A percentile compares a stretch with the other conserved stretches of the same genome.
These are phyloP conservation scores for Diaporthe sp. DNA, from an alignment of 2,329 filamentous ascomycete genomes.

Conservation along the genomic window DNA sequence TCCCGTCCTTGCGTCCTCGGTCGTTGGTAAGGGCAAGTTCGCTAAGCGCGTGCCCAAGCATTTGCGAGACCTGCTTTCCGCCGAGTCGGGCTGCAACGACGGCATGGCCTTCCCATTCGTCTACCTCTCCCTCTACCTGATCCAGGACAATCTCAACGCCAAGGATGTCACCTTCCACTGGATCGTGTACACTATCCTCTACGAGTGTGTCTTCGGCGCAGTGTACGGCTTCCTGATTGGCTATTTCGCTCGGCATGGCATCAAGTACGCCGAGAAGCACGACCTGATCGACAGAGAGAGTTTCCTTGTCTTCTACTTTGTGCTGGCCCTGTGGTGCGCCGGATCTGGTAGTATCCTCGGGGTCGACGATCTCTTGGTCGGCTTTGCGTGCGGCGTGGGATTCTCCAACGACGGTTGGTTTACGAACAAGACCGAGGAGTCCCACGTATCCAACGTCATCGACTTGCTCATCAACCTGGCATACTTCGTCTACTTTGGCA, in stretches of 20 bases:
- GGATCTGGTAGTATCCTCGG: constrained; percentile 92
- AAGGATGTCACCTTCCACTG: constrained; percentile 82
- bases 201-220: constrained; percentile 95
- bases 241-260: constrained; percentile 89
- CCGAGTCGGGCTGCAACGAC: constrained; percentile 98
- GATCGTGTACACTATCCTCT: constrained; percentile 89
- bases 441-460: constrained; percentile 99
- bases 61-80: constrained; percentile 92
- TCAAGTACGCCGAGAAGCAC: constrained; percentile 85
- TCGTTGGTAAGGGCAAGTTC: constrained; percentile 99
- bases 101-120: constrained; percentile 99
- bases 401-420: constrained; percentile 99
- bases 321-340: constrained; percentile 93
- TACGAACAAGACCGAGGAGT: constrained; percentile 96
- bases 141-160: constrained; percentile 79
- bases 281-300: constrained; percentile 95
- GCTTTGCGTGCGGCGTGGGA: constrained; percentile 95
- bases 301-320: constrained; percentile 98
- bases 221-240: constrained; percentile 89
- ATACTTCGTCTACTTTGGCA: constrained; percentile 97
- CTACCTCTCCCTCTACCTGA: constrained; percentile 90
- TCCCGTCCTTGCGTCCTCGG: constrained; percentile 94
- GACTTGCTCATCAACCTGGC: constrained; percentile 96
- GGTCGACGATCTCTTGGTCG: constrained; percentile 92
- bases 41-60: constrained; percentile 98